Evolutionary conservation across 2,329 filamentous ascomycete genomes (phyloP), one percentile per base, ranked within the genome.

Genomic region (Fusarium secorum): DNA sequence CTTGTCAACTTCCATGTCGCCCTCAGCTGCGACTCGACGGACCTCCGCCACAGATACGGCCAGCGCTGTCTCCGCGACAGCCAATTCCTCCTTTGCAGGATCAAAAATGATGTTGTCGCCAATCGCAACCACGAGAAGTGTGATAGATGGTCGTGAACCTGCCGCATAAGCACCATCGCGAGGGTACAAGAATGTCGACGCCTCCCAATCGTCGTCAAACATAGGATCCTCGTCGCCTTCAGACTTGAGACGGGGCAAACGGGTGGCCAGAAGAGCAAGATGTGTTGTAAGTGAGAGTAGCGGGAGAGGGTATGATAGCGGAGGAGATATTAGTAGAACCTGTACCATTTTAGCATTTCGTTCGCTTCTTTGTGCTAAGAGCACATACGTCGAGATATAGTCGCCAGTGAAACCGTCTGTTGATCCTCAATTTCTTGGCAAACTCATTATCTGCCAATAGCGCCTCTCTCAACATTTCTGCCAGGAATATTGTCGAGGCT

Each of bases 131-230:
- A 98, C 94, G 15, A 99, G 90, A 24, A 99, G 87, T 7, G 95
- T 98, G 60, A 99, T 88, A 1, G 96, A 94, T 8, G 96, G 96
- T 52, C 91, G 88, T 15, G 84, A 78, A 0, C 76, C 75, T 4
- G 71, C 74, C 22, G 78, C 73, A 26, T 75, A 68, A 7, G 73
- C 76, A 36, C 74, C 76, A 18, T 81, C 78, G 64, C 86, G 86
- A 3, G 90, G 87, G 82, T 97, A 99, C 33, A 99, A 84, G 62
- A 90, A 90, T 22, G 89, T 86, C 2, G 94, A 90, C 20, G 92
- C 92, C 71, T 92, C 93, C 96, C 96, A 99, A 83, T 99, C 96
- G 82, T 99, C 96, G 83, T 98, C 92, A 82, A 99, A 99, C 78
- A 98, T 90, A 17, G 96, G 96, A 75, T 99, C 96, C 83, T 99